These are phyloP conservation scores for Brassica balearica DNA, from an alignment of 441 rosid species.

Conservation along the genomic window DNA sequence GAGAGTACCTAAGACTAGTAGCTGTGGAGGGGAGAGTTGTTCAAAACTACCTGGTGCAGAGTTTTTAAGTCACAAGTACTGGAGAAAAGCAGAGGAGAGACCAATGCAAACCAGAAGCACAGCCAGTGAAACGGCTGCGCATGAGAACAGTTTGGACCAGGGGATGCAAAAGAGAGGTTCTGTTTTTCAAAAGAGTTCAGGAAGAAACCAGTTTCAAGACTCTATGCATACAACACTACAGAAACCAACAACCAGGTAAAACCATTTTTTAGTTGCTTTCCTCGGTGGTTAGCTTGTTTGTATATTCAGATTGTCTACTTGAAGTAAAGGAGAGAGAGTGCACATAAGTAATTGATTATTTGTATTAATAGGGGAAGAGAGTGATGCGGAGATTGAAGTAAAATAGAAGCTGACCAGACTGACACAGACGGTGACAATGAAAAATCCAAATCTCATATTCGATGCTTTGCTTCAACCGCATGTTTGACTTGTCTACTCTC, in stretches of 20 bases:
- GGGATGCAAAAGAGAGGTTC: constrained; percentile 46
- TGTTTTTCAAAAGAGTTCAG: constrained; percentile 44
- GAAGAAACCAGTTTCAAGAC: constrained; percentile 45
- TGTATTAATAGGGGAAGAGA: not conserved
- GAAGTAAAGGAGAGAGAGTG: constrained; percentile 6
- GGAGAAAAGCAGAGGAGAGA: constrained; percentile 73
- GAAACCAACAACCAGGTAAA: constrained; percentile 42
- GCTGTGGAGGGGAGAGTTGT: constrained; percentile 49
- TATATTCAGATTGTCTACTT: constrained; percentile 33
- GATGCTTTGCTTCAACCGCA: constrained; percentile 30
- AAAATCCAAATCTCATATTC: constrained; percentile 25
- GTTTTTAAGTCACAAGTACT: constrained; percentile 75
- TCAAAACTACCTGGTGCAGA: constrained; percentile 83
- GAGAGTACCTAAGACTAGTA: constrained; percentile 54
- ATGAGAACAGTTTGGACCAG: constrained; percentile 40
- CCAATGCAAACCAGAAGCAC: constrained; percentile 37
- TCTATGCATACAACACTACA: constrained; percentile 41
- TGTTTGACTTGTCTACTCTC: constrained; percentile 15
- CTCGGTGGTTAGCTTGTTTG: not conserved
- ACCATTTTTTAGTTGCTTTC: not conserved
- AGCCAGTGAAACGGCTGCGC: constrained; percentile 37
- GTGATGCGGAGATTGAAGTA: constrained; percentile 29
- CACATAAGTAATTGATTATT: not conserved
- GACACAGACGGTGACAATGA: constrained; percentile 18
- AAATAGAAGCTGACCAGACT: constrained; percentile 31